These are phyloP conservation scores for Nitzschia putrida DNA, from an alignment of 108 stramenopile species.

Conservation along the genomic window DNA sequence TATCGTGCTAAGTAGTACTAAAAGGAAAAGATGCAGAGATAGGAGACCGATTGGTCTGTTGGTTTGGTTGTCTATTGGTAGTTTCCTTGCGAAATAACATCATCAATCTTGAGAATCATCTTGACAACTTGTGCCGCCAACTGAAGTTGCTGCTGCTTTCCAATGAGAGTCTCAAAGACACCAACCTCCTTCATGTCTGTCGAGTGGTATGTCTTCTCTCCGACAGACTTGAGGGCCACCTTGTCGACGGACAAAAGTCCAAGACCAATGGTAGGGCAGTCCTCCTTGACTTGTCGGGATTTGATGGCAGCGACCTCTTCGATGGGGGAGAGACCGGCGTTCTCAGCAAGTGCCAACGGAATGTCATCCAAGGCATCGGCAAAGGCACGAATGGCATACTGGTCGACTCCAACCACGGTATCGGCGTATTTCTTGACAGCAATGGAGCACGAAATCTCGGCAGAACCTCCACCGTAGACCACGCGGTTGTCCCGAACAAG, in stretches of 20 bases:
- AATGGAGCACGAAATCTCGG: conserved; percentile 97
- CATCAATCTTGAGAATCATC: conserved; percentile 99
- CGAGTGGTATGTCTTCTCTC: conserved; percentile 45
- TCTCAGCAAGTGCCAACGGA: conserved; percentile 98
- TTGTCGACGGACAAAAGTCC: conserved; percentile 58
- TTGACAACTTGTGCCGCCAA: conserved; percentile 99
- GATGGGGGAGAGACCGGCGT: conserved; percentile 95
- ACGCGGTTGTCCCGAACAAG: conserved; percentile 96
- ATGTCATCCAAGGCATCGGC: conserved; percentile 99
- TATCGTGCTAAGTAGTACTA: too few species aligned
- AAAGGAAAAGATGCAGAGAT: too few species aligned
- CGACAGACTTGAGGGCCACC: conserved; percentile 49
- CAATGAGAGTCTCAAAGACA: conserved; percentile 99
- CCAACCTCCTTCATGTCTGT: conserved; percentile 93
- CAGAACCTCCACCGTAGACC: conserved; percentile 98
- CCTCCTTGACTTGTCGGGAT: conserved; percentile 87
- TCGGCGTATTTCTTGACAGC: conserved; percentile 92
- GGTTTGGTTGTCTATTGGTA: conserved; percentile 32
- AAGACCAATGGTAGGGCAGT: conserved; percentile 88
- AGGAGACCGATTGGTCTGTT: too few species aligned
- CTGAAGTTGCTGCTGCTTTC: conserved; percentile 98
- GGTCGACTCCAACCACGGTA: conserved; percentile 92
- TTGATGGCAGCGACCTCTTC: conserved; percentile 96
- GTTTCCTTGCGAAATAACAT: conserved; percentile 87
- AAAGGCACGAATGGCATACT: conserved; percentile 99